Evolutionary conservation across 495 filamentous ascomycete species (phyloP).

Genomic region (Haplographium delicatum): DNA sequence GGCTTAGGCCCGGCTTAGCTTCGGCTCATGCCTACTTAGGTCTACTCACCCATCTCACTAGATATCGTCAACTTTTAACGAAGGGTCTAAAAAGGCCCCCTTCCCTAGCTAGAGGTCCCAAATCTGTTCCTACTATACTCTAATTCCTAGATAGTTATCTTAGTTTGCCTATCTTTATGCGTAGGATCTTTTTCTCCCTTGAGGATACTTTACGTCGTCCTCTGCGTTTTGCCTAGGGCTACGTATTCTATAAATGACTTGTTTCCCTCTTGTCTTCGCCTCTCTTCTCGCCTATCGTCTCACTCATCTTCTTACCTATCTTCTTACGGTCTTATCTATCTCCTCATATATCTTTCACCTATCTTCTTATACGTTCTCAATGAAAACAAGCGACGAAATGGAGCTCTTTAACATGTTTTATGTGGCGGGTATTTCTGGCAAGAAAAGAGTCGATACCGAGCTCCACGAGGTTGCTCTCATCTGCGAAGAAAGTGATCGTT

Average conservation of each 20-base stretch:
- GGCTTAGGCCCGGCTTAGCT: not conserved
- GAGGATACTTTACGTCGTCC: constrained; percentile 12
- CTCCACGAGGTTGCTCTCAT: too few species aligned
- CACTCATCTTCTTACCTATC: constrained; percentile 3
- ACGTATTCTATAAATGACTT: constrained; percentile 19
- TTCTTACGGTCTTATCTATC: not conserved
- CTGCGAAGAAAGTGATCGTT: too few species aligned
- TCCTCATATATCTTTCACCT: not conserved
- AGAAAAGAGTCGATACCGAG: too few species aligned
- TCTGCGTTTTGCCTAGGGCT: constrained; percentile 12
- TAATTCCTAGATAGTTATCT: constrained; percentile 15
- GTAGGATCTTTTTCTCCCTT: constrained; percentile 12
- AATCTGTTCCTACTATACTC: constrained; percentile 14
- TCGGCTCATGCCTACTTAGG: constrained; percentile 3
- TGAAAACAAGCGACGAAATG: too few species aligned
- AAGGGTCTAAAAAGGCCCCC: not conserved
- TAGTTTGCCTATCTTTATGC: constrained; percentile 15
- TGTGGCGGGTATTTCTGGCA: too few species aligned
- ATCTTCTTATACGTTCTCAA: too few species aligned
- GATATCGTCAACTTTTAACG: constrained; percentile 7
- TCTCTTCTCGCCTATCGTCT: constrained; percentile 13
- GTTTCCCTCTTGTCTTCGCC: constrained; percentile 14
- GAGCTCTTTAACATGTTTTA: too few species aligned
- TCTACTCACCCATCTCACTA: constrained; percentile 6
- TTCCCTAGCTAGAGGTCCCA: constrained; percentile 11